Base-by-base conservation (phyloP, 108 stramenopile species). In the Nitzschia palea region DNA sequence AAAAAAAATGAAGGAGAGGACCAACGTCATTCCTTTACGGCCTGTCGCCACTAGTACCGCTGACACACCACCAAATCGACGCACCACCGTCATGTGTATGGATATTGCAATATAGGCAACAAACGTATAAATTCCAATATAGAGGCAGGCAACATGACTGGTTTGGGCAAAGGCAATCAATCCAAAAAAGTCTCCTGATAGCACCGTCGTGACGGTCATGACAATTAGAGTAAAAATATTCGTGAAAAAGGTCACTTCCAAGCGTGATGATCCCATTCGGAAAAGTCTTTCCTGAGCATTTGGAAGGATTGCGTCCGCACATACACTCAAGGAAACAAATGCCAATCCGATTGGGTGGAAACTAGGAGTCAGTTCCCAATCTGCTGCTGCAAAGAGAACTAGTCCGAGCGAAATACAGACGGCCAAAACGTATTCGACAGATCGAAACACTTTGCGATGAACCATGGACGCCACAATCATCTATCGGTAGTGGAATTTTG, bases 281-380 rank as follows among this genome's bases (percentile, higher is more conserved):
- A 95, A 96, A 20, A 95, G 53, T 48, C 87, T 74, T 67, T 96
- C 97, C 68, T 98, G 97, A 42, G 95, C 87, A 71, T 98, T 98
- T 23, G 97, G 97, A 33, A 97, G 70, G 33, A 97, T 71, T 22
- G 95, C 90, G 77, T 98, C 97, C 2, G 94, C 95, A 70, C 87
- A 90, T 22, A 97, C 95, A 47, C 82, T 84, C 44, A 96, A 56
- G 0, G 84, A 79, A 0, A 98, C 97, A 25, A 98, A 76, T 20
- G 79, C 79, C 43, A 97, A 66, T 37, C 96, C 97, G 67, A 91
- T 76, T 6, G 93, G 93, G 70, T 91, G 81, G 68, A 97, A 97
- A 17, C 89, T 77, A 10, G 91, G 89, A 37, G 88, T 81, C 68
- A 95, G 59, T 23, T 79, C 56, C 82, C 91, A 94, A 73, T 98